These are phyloP conservation scores for Middelhovenomyces tepae DNA, from an alignment of 805 yeast species.

Conservation along the genomic window DNA sequence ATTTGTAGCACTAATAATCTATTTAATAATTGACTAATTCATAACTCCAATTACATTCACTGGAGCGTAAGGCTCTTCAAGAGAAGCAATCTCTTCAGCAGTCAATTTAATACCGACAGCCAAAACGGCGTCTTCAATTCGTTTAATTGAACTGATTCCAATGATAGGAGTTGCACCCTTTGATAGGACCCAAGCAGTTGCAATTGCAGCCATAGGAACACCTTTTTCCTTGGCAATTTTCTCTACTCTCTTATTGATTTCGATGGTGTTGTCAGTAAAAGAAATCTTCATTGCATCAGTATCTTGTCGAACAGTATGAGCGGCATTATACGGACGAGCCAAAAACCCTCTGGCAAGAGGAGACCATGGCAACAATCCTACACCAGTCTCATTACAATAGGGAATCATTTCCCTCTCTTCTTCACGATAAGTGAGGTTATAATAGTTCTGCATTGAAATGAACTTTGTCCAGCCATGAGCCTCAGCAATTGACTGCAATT, in stretches of 20 bases:
- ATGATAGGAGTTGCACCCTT: constrained; percentile 50
- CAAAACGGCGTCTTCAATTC: constrained; percentile 44
- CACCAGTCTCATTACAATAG: constrained; percentile 43
- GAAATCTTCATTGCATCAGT: too few relatives aligned
- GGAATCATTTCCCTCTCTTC: constrained; percentile 57
- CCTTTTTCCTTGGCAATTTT: constrained; percentile 39
- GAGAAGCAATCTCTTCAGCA: constrained; percentile 22
- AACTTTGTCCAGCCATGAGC: constrained; percentile 49
- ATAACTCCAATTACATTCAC: too few relatives aligned
- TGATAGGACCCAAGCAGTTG: constrained; percentile 45
- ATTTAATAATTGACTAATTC: too few relatives aligned
- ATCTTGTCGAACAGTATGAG: too few relatives aligned
- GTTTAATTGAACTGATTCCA: constrained; percentile 39
- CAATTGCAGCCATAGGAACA: constrained; percentile 46
- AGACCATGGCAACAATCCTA: constrained; percentile 55
- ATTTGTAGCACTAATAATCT: too few relatives aligned
- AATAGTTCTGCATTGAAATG: constrained; percentile 49
- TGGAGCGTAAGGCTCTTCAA: constrained; percentile 28
- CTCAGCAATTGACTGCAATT: constrained; percentile 48
- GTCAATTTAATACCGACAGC: constrained; percentile 36
- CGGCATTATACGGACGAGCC: too few relatives aligned
- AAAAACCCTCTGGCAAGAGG: constrained; percentile 50
- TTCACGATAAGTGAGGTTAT: constrained; percentile 51
- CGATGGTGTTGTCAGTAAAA: too few relatives aligned
- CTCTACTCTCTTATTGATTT: constrained; percentile 46